These are phyloP conservation scores for Podila minutissima DNA, from an alignment of 192 early-diverging fungal genomes.

Conservation along the genomic window DNA sequence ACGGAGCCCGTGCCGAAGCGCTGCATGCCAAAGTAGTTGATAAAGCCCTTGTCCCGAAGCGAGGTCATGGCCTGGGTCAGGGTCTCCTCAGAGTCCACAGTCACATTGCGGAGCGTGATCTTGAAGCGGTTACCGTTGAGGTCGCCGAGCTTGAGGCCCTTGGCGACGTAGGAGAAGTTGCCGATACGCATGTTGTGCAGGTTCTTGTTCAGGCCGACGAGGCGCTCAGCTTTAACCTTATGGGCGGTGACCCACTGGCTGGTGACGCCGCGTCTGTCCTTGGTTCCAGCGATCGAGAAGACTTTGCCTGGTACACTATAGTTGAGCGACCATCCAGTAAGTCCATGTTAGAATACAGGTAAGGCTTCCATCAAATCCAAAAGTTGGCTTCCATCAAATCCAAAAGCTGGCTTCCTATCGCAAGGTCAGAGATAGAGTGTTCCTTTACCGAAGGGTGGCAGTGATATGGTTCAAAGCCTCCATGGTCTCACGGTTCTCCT, in stretches of 20 bases:
- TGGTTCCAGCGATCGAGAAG: constrained; percentile 92
- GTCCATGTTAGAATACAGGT: constrained; percentile 3
- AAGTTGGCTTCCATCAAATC: not conserved
- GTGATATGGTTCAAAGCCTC: constrained; percentile 75
- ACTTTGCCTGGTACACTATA: constrained; percentile 58
- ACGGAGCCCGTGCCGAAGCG: constrained; percentile 91
- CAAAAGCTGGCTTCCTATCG: not conserved
- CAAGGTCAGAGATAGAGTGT: not conserved
- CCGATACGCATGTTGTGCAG: constrained; percentile 72
- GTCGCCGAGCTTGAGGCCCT: constrained; percentile 84
- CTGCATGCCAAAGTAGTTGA: constrained; percentile 99
- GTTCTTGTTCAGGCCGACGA: constrained; percentile 63
- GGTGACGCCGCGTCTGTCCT: constrained; percentile 93
- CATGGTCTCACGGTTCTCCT: constrained; percentile 95
- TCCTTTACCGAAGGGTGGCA: constrained; percentile 44
- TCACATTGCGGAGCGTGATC: constrained; percentile 76
- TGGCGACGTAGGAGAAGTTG: constrained; percentile 75
- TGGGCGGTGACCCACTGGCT: constrained; percentile 82
- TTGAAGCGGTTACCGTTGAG: constrained; percentile 90
- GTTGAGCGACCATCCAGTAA: constrained; percentile 6
- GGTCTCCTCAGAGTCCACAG: constrained; percentile 57
- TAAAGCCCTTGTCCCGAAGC: constrained; percentile 81
- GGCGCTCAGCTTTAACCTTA: constrained; percentile 62
- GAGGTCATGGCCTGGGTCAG: constrained; percentile 70
- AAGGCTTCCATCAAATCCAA: not conserved